Conservation (phyloP, 1,139 yeast species). For the Suhomyces yuchorum region DNA sequence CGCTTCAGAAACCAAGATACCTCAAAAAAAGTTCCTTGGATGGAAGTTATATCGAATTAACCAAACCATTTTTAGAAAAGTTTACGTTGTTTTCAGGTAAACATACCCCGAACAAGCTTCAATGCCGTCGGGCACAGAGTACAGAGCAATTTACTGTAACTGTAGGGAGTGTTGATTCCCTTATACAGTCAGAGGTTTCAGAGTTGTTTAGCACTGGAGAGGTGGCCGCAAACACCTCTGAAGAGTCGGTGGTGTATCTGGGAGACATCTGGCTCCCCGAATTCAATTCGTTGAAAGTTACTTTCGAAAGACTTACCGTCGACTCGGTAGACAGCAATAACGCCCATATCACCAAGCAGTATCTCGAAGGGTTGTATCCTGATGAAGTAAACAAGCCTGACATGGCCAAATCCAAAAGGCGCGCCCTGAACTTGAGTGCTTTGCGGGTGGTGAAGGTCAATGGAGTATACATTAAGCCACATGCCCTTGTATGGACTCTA, state of each 20-base stretch:
- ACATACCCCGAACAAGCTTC: conserved; percentile 16
- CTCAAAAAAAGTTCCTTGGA: conserved; percentile 24
- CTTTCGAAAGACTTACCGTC: conserved; percentile 38
- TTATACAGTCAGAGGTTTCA: conserved; percentile 28
- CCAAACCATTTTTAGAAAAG: conserved; percentile 29
- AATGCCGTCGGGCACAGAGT: conserved; percentile 31
- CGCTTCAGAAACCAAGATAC: conserved; percentile 42
- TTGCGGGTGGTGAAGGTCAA: conserved; percentile 37
- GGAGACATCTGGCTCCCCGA: conserved; percentile 40
- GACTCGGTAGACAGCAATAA: conserved; percentile 37
- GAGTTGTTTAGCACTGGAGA: conserved; percentile 20
- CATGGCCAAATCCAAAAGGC: conserved; percentile 18
- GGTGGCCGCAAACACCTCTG: not conserved
- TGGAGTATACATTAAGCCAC: conserved; percentile 33
- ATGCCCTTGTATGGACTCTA: conserved; percentile 33
- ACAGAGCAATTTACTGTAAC: conserved; percentile 33
- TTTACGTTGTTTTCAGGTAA: conserved; percentile 28
- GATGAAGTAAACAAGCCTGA: conserved; percentile 17
- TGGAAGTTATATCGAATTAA: conserved; percentile 37
- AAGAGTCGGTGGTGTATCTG: conserved; percentile 14
- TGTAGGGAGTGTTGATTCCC: conserved; percentile 34
- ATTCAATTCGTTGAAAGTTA: conserved; percentile 37
- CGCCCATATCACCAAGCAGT: conserved; percentile 27
- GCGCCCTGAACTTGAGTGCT: conserved; percentile 17
- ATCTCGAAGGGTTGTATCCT: conserved; percentile 21